Evolutionary conservation across 179 eudicot genomes (phyloP), one percentile per base, ranked within the genome.

Genomic region (Patellifolia procumbens): DNA sequence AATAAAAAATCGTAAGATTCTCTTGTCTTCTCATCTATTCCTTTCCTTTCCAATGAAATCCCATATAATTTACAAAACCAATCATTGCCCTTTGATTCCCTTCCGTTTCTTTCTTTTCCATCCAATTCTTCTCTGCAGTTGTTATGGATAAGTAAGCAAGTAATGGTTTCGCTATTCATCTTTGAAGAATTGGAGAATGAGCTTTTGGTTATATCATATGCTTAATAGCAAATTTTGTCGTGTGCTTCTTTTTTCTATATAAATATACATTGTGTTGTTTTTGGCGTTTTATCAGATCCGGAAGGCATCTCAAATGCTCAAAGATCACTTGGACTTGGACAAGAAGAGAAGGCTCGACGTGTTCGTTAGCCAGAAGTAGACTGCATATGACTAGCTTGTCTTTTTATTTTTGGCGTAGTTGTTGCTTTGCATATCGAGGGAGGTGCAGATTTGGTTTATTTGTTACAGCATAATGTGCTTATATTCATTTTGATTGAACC

Each of bases 281-380:
- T 61, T 22, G 48, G 67, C 49, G 2, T 78, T 48, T 73, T 68
- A 66, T 67, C 92, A 94, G 98, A 94, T 84, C 98, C 97, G 39
- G 93, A 94, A 58, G 98, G 98, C 62, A 91, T 94, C 42, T 84
- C 97, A 35, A 87, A 88, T 87, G 98, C 98, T 69, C 97, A 94
- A 70, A 94, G 83, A 77, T 86, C 97, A 24, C 90, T 94, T 76
- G 98, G 98, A 72, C 83, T 94, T 37, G 98, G 98, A 66, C 91
- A 84, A 81, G 97, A 94, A 87, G 94, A 92, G 82, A 91, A 82
- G 86, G 91, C 68, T 34, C 95, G 94, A 13, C 87, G 81, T 71
- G 97, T 88, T 61, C 91, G 97, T 74, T 92, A 81, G 76, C 61
- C 28, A 26, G 42, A 49, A 68, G 32, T 35, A n/a, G n/a, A 29